Percentiles rank a stretch among this genome's conserved stretches.
Conservation (phyloP, 1,284 basidiomycete genomes). For the Cutaneotrichosporon sp. region DNA sequence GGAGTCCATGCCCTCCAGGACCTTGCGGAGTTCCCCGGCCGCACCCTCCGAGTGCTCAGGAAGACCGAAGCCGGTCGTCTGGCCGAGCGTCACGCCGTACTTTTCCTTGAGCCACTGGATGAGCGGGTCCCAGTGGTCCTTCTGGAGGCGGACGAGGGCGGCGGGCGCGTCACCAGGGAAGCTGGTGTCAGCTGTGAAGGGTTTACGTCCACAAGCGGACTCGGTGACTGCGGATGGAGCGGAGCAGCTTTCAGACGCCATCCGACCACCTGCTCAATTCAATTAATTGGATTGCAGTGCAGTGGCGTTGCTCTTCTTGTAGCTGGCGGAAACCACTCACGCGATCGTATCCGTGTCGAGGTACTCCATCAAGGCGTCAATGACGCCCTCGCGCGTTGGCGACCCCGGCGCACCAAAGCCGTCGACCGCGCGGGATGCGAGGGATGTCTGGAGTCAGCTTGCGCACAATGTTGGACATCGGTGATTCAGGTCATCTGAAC, state of each 20-base stretch:
- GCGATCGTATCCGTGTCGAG: slow-evolving; percentile 95
- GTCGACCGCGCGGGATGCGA: slow-evolving; percentile 86
- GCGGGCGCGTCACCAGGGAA: slow-evolving; percentile 79
- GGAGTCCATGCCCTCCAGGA: slow-evolving; percentile 65
- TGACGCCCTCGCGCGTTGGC: slow-evolving; percentile 64
- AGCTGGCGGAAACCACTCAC: slow-evolving; percentile 54
- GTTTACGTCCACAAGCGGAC: background rate
- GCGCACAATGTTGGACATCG: no score
- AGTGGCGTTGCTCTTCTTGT: no score
- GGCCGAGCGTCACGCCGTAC: slow-evolving; percentile 66
- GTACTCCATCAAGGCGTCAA: slow-evolving; percentile 75
- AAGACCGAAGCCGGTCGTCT: slow-evolving; percentile 67
- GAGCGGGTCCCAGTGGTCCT: slow-evolving; percentile 86
- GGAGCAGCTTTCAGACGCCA: background rate
- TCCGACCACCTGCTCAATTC: no score
- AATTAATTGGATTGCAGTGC: no score
- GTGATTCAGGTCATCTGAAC: no score
- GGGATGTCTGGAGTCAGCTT: slow-evolving; percentile 66
- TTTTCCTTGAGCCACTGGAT: slow-evolving; percentile 71
- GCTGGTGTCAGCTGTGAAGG: slow-evolving; percentile 54
- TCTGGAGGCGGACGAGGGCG: slow-evolving; percentile 74
- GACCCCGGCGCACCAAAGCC: slow-evolving; percentile 60
- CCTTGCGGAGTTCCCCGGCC: slow-evolving; percentile 60
- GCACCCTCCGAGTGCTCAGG: slow-evolving; percentile 69
- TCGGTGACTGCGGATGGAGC: background rate